phyloP scores from a whole-genome alignment of 768 basidiomycete species.

The Auriscalpium microsporum region DNA sequence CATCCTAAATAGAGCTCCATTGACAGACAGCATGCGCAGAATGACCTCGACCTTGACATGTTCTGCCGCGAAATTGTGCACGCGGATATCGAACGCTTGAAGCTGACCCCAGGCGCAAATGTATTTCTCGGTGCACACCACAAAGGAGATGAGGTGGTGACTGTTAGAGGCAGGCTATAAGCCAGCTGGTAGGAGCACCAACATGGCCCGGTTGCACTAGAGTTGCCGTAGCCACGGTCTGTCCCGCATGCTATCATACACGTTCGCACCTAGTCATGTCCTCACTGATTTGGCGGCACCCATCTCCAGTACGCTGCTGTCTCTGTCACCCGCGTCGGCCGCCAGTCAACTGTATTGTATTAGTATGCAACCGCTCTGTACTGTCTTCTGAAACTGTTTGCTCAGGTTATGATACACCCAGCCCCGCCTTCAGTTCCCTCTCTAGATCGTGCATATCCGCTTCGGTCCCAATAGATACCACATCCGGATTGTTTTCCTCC shows the following conservation, averaged over 20 bases:
- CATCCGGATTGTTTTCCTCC: constrained; percentile 32
- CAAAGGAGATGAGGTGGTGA: neutral
- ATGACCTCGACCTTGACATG: constrained; percentile 60
- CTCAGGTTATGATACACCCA: constrained; percentile 37
- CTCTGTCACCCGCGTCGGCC: no score
- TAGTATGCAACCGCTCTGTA: no score
- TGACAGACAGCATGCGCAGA: constrained; percentile 27
- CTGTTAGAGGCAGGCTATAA: no score
- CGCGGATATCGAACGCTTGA: constrained; percentile 47
- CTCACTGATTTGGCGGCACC: no score
- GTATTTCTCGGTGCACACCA: constrained; percentile 32
- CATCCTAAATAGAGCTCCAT: neutral
- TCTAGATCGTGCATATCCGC: constrained; percentile 41
- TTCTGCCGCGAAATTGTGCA: constrained; percentile 52
- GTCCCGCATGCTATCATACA: no score
- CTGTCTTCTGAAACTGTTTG: no score
- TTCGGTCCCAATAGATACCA: neutral
- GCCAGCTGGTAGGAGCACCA: no score
- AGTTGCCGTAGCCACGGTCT: no score
- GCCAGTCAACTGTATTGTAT: no score
- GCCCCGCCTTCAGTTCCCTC: constrained; percentile 52
- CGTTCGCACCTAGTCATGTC: no score
- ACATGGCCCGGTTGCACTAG: no score
- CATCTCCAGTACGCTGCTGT: no score
- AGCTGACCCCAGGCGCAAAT: constrained; percentile 42